Percentiles rank a stretch among this genome's conserved stretches.
Evolutionary conservation across 371 early-diverging fungal genomes (phyloP).

Genomic region (Smittium culicis): DNA sequence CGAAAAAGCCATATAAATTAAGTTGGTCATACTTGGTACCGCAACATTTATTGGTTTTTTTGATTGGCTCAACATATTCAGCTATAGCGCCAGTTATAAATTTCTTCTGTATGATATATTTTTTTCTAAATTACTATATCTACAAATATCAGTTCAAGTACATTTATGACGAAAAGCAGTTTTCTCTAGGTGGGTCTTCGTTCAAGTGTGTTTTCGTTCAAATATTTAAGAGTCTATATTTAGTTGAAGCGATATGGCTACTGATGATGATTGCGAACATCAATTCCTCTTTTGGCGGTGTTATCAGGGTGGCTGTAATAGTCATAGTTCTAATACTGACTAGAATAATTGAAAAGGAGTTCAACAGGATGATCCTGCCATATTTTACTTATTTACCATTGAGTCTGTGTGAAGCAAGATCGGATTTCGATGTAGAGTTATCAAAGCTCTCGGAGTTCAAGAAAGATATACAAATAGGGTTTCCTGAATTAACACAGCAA

Average conservation of each 20-base stretch:
- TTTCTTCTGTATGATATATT: constrained; percentile 60
- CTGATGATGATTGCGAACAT: constrained; percentile 48
- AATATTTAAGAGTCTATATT: constrained; percentile 48
- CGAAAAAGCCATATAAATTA: constrained; percentile 31
- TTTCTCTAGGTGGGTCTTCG: constrained; percentile 50
- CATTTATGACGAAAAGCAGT: constrained; percentile 43
- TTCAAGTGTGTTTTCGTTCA: constrained; percentile 54
- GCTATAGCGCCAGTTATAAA: constrained; percentile 66
- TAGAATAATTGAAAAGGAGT: constrained; percentile 34
- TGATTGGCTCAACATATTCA: constrained; percentile 56
- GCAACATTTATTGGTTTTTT: constrained; percentile 51
- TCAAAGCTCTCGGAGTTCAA: too few relatives aligned
- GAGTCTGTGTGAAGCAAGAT: constrained; percentile 12
- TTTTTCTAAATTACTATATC: constrained; percentile 51
- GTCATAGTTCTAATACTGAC: constrained; percentile 27
- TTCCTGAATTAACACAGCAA: not conserved
- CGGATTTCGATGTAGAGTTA: not conserved
- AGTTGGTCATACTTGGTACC: constrained; percentile 35
- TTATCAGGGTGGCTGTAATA: constrained; percentile 39
- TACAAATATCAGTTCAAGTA: constrained; percentile 69
- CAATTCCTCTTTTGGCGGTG: constrained; percentile 28
- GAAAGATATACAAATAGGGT: too few relatives aligned
- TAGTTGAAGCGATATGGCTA: constrained; percentile 50
- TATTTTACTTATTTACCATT: constrained; percentile 50
- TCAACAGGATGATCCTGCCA: constrained; percentile 48